phyloP scores from a whole-genome alignment of 2,329 filamentous ascomycete genomes.

The Ophiobolus disseminans region DNA sequence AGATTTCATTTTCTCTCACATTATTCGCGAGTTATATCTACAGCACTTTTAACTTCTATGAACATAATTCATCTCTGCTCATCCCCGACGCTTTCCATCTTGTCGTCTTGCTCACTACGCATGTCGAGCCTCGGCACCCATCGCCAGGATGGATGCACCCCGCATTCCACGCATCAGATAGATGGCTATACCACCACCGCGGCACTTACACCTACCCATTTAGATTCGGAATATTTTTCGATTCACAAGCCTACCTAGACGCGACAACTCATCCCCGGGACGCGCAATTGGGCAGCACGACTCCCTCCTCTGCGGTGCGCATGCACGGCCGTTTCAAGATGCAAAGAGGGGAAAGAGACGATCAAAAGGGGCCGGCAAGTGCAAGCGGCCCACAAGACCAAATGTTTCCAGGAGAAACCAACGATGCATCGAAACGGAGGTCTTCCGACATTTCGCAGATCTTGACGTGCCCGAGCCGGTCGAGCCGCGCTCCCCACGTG shows the following conservation, averaged over 20 bases:
- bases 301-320: not conserved
- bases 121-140: not conserved
- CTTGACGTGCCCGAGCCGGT: not conserved
- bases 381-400: not conserved
- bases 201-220: not conserved
- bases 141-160: not conserved
- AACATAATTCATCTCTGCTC: constrained; percentile 37
- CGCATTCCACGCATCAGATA: constrained; percentile 14
- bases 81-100: not conserved
- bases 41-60: constrained; percentile 35
- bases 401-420: not conserved
- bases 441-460: not conserved
- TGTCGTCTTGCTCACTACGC: not conserved
- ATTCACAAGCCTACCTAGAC: not conserved
- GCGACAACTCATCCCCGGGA: not conserved
- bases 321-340: not conserved
- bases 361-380: not conserved
- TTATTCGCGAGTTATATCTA: constrained; percentile 18
- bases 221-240: not conserved
- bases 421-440: not conserved
- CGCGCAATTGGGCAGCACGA: not conserved
- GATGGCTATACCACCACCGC: not conserved
- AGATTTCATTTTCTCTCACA: constrained; percentile 23
- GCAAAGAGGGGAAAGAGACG: not conserved
- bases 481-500: not conserved